Evolutionary conservation across 1,139 yeast species (phyloP).

Genomic region (Pneumocystis carinii): DNA sequence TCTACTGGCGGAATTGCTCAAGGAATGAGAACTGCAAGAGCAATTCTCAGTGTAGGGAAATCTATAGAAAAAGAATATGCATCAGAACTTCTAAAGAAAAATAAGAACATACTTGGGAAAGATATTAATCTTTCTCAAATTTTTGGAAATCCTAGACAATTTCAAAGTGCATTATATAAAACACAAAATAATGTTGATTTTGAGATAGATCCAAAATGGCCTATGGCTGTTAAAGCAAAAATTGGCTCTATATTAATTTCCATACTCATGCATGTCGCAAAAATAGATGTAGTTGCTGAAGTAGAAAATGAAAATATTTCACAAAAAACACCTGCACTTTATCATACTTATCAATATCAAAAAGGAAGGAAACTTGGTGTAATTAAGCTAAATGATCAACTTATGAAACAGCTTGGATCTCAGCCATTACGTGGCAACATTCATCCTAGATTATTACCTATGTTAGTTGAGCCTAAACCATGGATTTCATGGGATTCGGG

Average conservation of each 20-base stretch:
- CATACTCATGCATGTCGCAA: conserved; percentile 64
- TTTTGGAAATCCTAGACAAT: conserved; percentile 23
- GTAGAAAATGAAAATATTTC: conserved; percentile 54
- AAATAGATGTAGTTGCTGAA: conserved; percentile 55
- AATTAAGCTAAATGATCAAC: conserved; percentile 54
- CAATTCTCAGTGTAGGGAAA: conserved; percentile 65
- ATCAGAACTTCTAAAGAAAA: conserved; percentile 34
- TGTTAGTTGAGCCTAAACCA: conserved; percentile 77
- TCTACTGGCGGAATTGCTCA: conserved; percentile 66
- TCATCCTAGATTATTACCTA: conserved; percentile 83
- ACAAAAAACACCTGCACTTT: conserved; percentile 80
- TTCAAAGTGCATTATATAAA: conserved; percentile 24
- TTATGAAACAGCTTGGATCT: conserved; percentile 52
- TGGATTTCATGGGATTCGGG: conserved; percentile 77
- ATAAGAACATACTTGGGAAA: conserved; percentile 31
- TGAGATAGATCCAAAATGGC: conserved; percentile 38
- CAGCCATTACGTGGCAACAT: conserved; percentile 52
- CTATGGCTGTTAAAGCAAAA: conserved; percentile 53
- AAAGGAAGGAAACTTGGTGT: conserved; percentile 74
- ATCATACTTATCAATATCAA: conserved; percentile 69
- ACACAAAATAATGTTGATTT: conserved; percentile 20
- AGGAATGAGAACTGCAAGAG: conserved; percentile 76
- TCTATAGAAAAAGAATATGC: conserved; percentile 73
- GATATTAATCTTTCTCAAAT: conserved; percentile 11
- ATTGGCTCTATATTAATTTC: conserved; percentile 72